Evolutionary conservation across 2,329 filamentous ascomycete genomes (phyloP), one percentile per base, ranked within the genome.

Genomic region (Colletotrichum sp.): DNA sequence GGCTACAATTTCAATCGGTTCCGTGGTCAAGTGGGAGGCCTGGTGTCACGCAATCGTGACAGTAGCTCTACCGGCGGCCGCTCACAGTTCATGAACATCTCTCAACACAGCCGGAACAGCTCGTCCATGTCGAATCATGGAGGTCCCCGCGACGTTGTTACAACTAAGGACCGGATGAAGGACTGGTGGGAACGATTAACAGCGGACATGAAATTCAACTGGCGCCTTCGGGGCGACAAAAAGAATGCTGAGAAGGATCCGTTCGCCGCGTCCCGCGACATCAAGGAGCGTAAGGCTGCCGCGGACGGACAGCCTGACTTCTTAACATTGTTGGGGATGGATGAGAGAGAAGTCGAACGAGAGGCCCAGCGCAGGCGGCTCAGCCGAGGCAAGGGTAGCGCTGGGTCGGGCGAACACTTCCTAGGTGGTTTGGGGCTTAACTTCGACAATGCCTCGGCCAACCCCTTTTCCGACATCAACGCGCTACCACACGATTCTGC

Each of bases 391-490:
- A 80, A 81, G 66, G 80, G 80, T 60, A 85, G 84, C 67, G 80
- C 83, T 18, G 83, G 83, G 21, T 82, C 82, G 1, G 80, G 79
- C 38, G 82, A 84, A n/a, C 82, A 85, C 60, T 86, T 88, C 80
- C 82, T 88, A 7, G 83, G 84, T 15, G 82, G 81, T 3, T 81
- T 88, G 7, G 82, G 81, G 28, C 80, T 88, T 48, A 82, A 83
- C 74, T 83, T 87, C 36, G 82, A 84, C 38, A 79, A 76, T 26
- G 77, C 78, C 6, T 78, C 82, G 32, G 60, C 75, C 15, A 80
- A 90, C 76, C 89, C 89, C 4, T 91, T 91, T 78, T 87, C 86
- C 16, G 90, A 91, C 77, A 79, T 80, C 61, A 87, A 90, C 77
- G 83, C 83, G 32, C 78, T 86, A 36, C 78, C 83, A 5, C 84